Conservation (phyloP, 1,139 yeast species). For the Pneumocystis canis region DNA sequence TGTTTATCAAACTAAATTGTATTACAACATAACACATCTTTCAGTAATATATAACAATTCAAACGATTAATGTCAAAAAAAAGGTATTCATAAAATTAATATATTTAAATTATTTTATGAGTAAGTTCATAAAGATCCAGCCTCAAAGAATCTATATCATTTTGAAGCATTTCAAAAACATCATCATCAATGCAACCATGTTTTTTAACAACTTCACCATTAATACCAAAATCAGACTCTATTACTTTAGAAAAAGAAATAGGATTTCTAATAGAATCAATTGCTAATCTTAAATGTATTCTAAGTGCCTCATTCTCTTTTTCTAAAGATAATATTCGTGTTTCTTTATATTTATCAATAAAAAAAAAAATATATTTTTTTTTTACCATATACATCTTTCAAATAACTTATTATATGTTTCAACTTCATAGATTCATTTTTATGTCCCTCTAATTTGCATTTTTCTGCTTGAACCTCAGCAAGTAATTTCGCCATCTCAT, state of each 20-base stretch:
- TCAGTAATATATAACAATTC: neutral
- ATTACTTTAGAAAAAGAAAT: neutral
- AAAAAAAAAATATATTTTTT: neutral
- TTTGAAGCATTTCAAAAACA: neutral
- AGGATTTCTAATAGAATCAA: slow-evolving; percentile 10
- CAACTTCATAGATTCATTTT: neutral
- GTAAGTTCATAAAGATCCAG: neutral
- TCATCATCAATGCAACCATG: neutral
- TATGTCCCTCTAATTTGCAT: neutral
- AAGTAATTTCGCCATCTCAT: neutral
- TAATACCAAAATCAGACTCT: neutral
- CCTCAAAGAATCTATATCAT: neutral
- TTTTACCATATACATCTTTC: neutral
- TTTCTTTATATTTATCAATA: neutral
- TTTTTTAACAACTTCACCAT: neutral
- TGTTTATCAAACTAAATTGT: neutral
- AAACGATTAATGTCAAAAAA: neutral
- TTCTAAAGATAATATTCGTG: slow-evolving; percentile 1
- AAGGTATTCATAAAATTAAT: neutral
- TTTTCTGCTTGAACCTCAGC: neutral
- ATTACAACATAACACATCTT: neutral
- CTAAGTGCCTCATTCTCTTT: slow-evolving; percentile 10
- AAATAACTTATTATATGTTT: neutral
- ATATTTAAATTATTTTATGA: neutral
- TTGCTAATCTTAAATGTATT: slow-evolving; percentile 9